These are phyloP conservation scores for Ocimum tenuiflorum DNA, from an alignment of 257 asterid genomes.

Conservation along the genomic window DNA sequence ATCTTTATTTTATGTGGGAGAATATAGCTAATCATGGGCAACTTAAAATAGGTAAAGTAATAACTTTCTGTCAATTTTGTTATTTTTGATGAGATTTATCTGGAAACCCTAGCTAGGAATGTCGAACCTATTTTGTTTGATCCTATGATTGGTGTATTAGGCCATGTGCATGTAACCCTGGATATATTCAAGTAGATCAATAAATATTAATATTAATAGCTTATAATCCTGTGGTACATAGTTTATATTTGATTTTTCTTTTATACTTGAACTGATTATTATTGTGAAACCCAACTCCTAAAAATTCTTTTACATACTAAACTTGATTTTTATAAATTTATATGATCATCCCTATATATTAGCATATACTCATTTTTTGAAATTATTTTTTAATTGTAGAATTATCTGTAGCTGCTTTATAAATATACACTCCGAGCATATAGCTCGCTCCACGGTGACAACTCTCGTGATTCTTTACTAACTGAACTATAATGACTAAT, in stretches of 20 bases:
- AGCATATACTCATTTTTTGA: too few species aligned
- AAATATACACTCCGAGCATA: too few species aligned
- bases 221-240: neutral
- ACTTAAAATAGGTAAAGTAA: neutral
- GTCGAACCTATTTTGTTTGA: neutral
- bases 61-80: neutral
- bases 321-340: too few species aligned
- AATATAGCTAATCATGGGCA: neutral
- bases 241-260: neutral
- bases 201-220: neutral
- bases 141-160: conserved; percentile 2
- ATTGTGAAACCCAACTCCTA: neutral
- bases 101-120: conserved; percentile 8
- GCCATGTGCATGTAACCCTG: neutral
- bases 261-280: neutral
- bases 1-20: neutral
- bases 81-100: neutral
- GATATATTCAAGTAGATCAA: neutral
- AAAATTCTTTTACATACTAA: too few species aligned
- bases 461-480: too few species aligned
- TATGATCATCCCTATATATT: too few species aligned
- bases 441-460: too few species aligned
- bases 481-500: too few species aligned
- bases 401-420: too few species aligned
- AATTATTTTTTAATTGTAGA: too few species aligned